These are phyloP conservation scores for Somion occarium DNA, from an alignment of 1,284 basidiomycete genomes.

Conservation along the genomic window DNA sequence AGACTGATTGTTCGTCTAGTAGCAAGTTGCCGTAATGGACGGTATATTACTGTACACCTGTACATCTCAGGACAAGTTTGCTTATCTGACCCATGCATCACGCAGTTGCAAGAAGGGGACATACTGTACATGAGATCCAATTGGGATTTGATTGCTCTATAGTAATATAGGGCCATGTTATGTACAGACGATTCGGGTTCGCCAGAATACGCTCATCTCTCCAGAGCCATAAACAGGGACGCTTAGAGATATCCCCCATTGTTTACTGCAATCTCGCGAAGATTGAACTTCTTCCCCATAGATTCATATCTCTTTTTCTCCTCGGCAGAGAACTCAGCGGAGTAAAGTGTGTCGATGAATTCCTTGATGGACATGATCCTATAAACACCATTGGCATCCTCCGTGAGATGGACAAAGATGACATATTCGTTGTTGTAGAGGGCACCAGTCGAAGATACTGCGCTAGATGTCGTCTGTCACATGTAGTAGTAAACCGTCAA, in stretches of 20 bases:
- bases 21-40: too few relatives aligned
- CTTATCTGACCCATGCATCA: too few relatives aligned
- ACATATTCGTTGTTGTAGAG: conserved; percentile 1
- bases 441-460: background rate
- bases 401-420: background rate
- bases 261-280: too few relatives aligned
- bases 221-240: too few relatives aligned
- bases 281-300: background rate
- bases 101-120: background rate
- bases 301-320: background rate
- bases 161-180: background rate
- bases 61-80: too few relatives aligned
- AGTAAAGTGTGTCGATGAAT: conserved; percentile 2
- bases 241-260: too few relatives aligned
- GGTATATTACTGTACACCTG: too few relatives aligned
- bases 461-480: background rate
- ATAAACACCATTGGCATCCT: background rate
- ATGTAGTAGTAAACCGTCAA: background rate
- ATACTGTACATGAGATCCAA: background rate
- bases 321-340: background rate
- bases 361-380: background rate
- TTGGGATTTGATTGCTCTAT: background rate
- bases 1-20: too few relatives aligned
- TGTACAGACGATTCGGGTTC: background rate
- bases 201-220: background rate